These are phyloP conservation scores for Mycena maculata DNA, from an alignment of 768 basidiomycete species.

Conservation along the genomic window DNA sequence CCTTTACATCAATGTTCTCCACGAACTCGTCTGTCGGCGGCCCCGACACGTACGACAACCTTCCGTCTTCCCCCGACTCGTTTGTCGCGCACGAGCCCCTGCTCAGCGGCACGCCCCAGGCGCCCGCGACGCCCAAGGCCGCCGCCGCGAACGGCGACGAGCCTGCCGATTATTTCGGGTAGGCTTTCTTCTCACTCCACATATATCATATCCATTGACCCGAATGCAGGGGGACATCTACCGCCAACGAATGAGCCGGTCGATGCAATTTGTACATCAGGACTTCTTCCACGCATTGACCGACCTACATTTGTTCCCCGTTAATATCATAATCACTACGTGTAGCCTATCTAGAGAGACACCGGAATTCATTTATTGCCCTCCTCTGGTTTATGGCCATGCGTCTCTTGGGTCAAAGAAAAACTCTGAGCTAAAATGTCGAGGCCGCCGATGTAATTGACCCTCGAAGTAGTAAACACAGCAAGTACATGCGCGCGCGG, in stretches of 20 bases:
- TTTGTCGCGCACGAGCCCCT: conserved; percentile 53
- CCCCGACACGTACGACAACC: conserved; percentile 50
- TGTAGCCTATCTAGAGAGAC: conserved; percentile 48
- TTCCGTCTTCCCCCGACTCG: conserved; percentile 61
- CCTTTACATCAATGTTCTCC: conserved; percentile 33
- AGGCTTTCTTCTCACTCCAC: conserved; percentile 6
- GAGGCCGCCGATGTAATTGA: not conserved
- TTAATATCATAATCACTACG: conserved; percentile 40
- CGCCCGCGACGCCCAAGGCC: conserved; percentile 36
- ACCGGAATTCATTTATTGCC: conserved; percentile 31
- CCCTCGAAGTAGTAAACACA: not conserved
- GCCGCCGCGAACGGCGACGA: conserved; percentile 22
- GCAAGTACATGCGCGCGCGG: not conserved
- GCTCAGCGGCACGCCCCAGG: conserved; percentile 41
- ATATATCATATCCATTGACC: not conserved
- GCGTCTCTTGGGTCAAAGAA: too few species aligned
- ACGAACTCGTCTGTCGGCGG: conserved; percentile 30
- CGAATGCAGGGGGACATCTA: conserved; percentile 23
- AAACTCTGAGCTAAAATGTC: not conserved
- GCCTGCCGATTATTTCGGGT: conserved; percentile 30
- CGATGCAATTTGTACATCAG: conserved; percentile 31
- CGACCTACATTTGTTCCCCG: conserved; percentile 19
- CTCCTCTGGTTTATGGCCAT: conserved; percentile 1
- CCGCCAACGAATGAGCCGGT: conserved; percentile 23
- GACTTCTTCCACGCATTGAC: conserved; percentile 26